A percentile compares a stretch with the other conserved stretches of the same genome.
phyloP scores from a whole-genome alignment of 805 yeast species.

The Cyberlindnera suaveolens region DNA sequence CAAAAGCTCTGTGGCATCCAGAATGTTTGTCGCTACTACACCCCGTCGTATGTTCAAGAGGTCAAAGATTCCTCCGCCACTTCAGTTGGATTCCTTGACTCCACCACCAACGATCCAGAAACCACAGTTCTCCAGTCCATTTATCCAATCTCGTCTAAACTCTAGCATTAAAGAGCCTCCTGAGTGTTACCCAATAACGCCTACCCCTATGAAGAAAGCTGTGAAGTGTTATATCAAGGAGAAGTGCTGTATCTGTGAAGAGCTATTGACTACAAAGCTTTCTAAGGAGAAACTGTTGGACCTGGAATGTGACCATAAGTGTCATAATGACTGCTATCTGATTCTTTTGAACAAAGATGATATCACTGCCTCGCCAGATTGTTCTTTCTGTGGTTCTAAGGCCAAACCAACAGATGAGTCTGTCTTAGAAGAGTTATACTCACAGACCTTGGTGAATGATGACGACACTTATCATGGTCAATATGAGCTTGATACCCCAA shows the following conservation, averaged over 20 bases:
- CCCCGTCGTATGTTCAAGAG: slow-evolving; percentile 17
- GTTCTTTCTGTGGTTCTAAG: slow-evolving; percentile 22
- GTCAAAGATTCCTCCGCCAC: slow-evolving; percentile 19
- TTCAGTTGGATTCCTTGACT: slow-evolving; percentile 15
- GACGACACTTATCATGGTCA: slow-evolving; percentile 4
- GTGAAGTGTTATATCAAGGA: slow-evolving; percentile 19
- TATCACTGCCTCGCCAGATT: slow-evolving; percentile 18
- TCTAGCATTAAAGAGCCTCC: too few relatives aligned
- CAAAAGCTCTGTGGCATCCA: slow-evolving; percentile 3
- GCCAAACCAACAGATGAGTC: slow-evolving; percentile 26
- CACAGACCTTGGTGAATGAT: slow-evolving; percentile 7
- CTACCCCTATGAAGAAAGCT: slow-evolving; percentile 2
- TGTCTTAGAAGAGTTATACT: slow-evolving; percentile 21
- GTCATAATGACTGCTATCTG: slow-evolving; percentile 39
- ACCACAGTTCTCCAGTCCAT: background rate
- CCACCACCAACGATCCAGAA: slow-evolving; percentile 18
- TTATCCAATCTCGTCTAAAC: background rate
- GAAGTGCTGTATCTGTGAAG: slow-evolving; percentile 40
- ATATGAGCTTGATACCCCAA: background rate
- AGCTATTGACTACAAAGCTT: slow-evolving; percentile 32
- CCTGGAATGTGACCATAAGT: slow-evolving; percentile 36
- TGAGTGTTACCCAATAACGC: background rate
- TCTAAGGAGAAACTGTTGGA: slow-evolving; percentile 38
- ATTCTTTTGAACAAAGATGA: slow-evolving; percentile 23
- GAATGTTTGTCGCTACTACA: slow-evolving; percentile 4